Percentiles rank a stretch among this genome's conserved stretches.
These are phyloP conservation scores for Epichloe hybrida DNA, from an alignment of 2,329 filamentous ascomycete genomes.

Conservation along the genomic window DNA sequence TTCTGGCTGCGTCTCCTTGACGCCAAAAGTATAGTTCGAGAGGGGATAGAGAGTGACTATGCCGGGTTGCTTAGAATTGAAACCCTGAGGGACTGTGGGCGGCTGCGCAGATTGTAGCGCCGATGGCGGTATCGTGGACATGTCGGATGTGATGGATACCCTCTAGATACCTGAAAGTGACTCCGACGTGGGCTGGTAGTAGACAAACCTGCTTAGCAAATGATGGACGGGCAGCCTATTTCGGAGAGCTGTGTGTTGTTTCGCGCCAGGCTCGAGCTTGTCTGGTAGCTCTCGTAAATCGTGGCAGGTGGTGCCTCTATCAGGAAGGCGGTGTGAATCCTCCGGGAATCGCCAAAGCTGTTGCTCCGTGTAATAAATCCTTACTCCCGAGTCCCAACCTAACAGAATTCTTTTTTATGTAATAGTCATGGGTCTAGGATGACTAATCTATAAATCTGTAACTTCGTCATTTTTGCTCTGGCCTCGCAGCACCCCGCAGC, in stretches of 20 bases:
- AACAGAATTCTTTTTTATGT: no score
- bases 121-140: constrained; percentile 74
- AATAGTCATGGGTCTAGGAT: no score
- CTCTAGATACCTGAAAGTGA: not conserved
- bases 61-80: constrained; percentile 78
- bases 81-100: constrained; percentile 67
- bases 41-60: constrained; percentile 88
- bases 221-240: not conserved
- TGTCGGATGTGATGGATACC: constrained; percentile 21
- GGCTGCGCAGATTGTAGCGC: constrained; percentile 66
- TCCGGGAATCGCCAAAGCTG: no score
- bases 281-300: not conserved
- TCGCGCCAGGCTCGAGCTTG: not conserved
- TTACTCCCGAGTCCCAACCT: no score
- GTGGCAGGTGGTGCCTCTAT: not conserved
- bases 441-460: no score
- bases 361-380: no score
- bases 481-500: no score
- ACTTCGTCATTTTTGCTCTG: no score
- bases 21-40: constrained; percentile 97
- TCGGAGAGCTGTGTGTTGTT: not conserved
- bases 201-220: not conserved
- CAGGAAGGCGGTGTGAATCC: not conserved
- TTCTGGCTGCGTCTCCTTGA: constrained; percentile 95
- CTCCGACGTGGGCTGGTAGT: not conserved